Evolutionary conservation across 768 basidiomycete species (phyloP).

Genomic region (Leucocoprinus sp.): DNA sequence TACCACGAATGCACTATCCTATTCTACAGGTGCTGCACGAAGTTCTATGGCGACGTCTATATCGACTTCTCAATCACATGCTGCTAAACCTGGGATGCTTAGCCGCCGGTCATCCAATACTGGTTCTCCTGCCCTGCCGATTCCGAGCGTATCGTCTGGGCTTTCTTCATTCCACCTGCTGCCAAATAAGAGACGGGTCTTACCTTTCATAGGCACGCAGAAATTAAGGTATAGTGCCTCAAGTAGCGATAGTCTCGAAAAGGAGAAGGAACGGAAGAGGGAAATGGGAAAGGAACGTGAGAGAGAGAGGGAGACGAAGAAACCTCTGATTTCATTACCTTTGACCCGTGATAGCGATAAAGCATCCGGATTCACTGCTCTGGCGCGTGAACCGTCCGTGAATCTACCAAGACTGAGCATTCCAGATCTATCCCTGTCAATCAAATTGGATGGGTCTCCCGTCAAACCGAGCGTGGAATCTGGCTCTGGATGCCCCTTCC

Average conservation of each 20-base stretch:
- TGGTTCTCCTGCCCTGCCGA: neutral
- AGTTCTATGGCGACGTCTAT: conserved; percentile 11
- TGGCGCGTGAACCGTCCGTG: neutral
- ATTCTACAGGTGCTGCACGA: conserved; percentile 14
- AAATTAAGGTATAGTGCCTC: neutral
- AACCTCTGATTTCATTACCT: conserved; percentile 8
- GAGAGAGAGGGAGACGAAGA: neutral
- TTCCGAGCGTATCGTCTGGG: neutral
- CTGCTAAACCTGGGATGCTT: neutral
- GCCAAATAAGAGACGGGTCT: conserved; percentile 7
- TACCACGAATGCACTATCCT: conserved; percentile 12
- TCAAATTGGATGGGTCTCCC: neutral
- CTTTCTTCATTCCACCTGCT: neutral
- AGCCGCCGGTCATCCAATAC: conserved; percentile 1
- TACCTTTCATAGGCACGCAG: conserved; percentile 3
- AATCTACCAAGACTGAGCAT: neutral
- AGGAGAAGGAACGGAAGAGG: conserved; percentile 2
- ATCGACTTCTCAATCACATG: conserved; percentile 12
- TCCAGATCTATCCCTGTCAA: neutral
- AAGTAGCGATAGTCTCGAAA: conserved; percentile 4
- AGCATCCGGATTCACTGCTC: neutral
- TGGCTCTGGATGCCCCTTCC: neutral
- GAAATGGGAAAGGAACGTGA: conserved; percentile 4
- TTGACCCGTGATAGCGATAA: neutral
- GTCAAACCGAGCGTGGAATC: neutral